Evolutionary conservation across 768 basidiomycete species (phyloP).

Genomic region (Macrolepiota dolichaula): DNA sequence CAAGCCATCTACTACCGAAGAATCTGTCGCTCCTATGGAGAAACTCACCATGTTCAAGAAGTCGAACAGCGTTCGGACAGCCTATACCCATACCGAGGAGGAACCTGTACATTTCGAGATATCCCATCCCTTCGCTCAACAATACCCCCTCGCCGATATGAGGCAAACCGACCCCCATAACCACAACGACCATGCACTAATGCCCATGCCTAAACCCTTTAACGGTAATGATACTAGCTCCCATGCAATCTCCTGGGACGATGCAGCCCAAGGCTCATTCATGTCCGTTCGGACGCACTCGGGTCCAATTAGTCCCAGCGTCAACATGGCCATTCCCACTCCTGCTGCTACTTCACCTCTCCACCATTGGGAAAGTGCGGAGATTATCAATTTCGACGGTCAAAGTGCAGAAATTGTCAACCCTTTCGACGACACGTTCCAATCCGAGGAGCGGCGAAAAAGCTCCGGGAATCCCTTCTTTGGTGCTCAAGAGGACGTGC

Average conservation of each 20-base stretch:
- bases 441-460: slow-evolving; percentile 25
- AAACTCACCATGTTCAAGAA: slow-evolving; percentile 70
- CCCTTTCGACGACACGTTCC: slow-evolving; percentile 28
- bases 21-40: slow-evolving; percentile 46
- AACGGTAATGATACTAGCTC: background rate
- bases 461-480: slow-evolving; percentile 43
- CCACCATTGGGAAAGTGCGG: slow-evolving; percentile 71
- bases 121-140: slow-evolving; percentile 53
- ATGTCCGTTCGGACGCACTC: slow-evolving; percentile 8
- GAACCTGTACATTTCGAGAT: slow-evolving; percentile 37
- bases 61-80: slow-evolving; percentile 52
- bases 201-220: slow-evolving; percentile 8
- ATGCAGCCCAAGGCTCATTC: slow-evolving; percentile 4
- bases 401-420: slow-evolving; percentile 28
- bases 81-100: slow-evolving; percentile 45
- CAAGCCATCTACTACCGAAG: slow-evolving; percentile 20
- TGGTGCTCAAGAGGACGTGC: slow-evolving; percentile 24
- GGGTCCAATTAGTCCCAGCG: slow-evolving; percentile 48
- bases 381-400: slow-evolving; percentile 48
- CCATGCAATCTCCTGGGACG: slow-evolving; percentile 2
- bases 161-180: slow-evolving; percentile 34
- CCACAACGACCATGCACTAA: slow-evolving; percentile 11
- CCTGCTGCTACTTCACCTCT: slow-evolving; percentile 49
- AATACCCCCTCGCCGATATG: slow-evolving; percentile 40
- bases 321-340: slow-evolving; percentile 56